Conservation (phyloP, 331 rosid species). For the Pyracantha coccinea region DNA sequence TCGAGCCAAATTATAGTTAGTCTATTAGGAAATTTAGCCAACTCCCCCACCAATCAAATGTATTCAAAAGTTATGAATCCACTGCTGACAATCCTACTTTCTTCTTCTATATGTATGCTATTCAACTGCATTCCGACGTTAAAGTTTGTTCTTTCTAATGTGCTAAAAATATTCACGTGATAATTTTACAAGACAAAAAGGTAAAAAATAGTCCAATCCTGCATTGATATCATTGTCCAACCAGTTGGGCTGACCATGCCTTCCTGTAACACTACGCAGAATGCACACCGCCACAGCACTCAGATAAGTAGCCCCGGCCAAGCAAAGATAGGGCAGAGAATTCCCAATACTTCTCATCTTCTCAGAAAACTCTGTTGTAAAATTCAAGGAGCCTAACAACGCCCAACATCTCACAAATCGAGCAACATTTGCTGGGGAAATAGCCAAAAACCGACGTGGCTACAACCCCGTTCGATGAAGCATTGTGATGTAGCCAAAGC, state of each 20-base stretch:
- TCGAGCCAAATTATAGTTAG: too few relatives aligned
- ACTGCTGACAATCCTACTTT: too few relatives aligned
- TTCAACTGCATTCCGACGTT: too few relatives aligned
- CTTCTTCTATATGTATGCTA: too few relatives aligned
- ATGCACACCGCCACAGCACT: constrained; percentile 12
- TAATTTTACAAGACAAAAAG: too few relatives aligned
- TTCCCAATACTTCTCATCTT: constrained; percentile 27
- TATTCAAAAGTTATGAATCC: too few relatives aligned
- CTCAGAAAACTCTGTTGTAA: constrained; percentile 34
- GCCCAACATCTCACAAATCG: constrained; percentile 17
- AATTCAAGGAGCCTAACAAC: constrained; percentile 29
- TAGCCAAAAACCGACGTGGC: constrained; percentile 22
- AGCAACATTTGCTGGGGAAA: constrained; percentile 9
- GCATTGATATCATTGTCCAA: constrained; percentile 21
- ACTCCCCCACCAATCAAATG: too few relatives aligned
- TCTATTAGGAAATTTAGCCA: too few relatives aligned
- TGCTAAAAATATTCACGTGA: too few relatives aligned
- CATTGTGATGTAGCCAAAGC: neutral
- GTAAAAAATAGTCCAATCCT: constrained; percentile 25
- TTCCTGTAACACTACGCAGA: constrained; percentile 11
- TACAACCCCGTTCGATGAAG: neutral
- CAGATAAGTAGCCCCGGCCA: constrained; percentile 5
- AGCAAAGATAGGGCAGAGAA: constrained; percentile 2
- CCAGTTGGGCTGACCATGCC: constrained; percentile 24
- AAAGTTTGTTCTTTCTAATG: too few relatives aligned